Evolutionary conservation across 2,329 filamentous ascomycete genomes (phyloP).

Genomic region (Colletotrichum camelliae): DNA sequence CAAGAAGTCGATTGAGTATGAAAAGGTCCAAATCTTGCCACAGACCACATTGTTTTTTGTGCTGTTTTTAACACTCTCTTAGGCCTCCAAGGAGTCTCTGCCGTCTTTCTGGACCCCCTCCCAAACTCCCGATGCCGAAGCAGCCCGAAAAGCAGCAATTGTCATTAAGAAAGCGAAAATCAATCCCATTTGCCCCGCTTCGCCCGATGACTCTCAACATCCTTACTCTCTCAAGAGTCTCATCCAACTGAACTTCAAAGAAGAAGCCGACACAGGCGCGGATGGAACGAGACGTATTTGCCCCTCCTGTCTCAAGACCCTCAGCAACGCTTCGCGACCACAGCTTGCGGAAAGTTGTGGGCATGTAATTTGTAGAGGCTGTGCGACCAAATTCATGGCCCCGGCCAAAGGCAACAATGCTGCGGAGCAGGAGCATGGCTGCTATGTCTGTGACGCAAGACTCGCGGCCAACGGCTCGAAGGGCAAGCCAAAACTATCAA

Average conservation of each 20-base stretch:
- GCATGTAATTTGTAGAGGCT: constrained; percentile 87
- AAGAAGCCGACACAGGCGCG: constrained; percentile 61
- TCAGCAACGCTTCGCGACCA: constrained; percentile 84
- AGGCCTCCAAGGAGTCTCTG: constrained; percentile 44
- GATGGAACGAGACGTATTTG: constrained; percentile 62
- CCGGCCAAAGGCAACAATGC: constrained; percentile 47
- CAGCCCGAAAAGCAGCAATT: constrained; percentile 23
- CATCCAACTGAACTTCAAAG: constrained; percentile 77
- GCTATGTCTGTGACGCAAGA: constrained; percentile 87
- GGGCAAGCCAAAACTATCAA: constrained; percentile 40
- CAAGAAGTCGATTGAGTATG: constrained; percentile 72
- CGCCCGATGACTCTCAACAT: constrained; percentile 70
- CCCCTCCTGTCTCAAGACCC: constrained; percentile 82
- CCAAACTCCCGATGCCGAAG: constrained; percentile 66
- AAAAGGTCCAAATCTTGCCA: constrained; percentile 60
- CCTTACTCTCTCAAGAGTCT: constrained; percentile 79
- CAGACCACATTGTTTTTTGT: not conserved
- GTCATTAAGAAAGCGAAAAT: constrained; percentile 66
- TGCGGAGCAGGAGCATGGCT: constrained; percentile 58
- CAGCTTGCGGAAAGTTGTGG: constrained; percentile 87
- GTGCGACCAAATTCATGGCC: constrained; percentile 83
- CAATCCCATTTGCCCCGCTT: constrained; percentile 78
- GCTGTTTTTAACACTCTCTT: not conserved
- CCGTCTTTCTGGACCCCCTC: constrained; percentile 95
- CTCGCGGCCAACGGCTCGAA: constrained; percentile 59